Conservation (phyloP, 1,284 basidiomycete genomes). For the Moesziomyces sp. region DNA sequence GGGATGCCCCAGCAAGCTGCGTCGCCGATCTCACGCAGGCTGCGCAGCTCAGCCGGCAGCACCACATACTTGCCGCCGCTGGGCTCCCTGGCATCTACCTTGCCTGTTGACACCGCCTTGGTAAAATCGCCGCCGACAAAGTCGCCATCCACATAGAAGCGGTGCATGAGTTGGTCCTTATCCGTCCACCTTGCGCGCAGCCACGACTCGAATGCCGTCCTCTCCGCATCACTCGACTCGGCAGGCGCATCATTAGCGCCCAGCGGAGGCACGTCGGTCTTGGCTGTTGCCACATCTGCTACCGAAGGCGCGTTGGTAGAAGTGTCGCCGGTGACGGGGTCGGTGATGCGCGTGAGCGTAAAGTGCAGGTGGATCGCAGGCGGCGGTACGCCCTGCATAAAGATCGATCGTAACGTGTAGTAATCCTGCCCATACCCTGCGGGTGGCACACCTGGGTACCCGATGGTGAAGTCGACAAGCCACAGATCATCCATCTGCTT, state of each 20-base stretch:
- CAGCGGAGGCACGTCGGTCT: constrained; percentile 26
- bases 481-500: constrained; percentile 81
- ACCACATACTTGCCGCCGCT: constrained; percentile 35
- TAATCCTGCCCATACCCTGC: constrained; percentile 78
- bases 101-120: constrained; percentile 3
- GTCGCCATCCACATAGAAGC: constrained; percentile 71
- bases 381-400: constrained; percentile 82
- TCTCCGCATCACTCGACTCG: constrained; percentile 75
- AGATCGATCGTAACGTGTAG: constrained; percentile 87
- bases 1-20: constrained; percentile 45
- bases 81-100: constrained; percentile 7
- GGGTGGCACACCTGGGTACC: constrained; percentile 80
- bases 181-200: constrained; percentile 80
- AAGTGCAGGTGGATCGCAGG: constrained; percentile 82
- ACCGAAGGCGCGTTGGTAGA: constrained; percentile 11
- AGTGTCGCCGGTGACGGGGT: constrained; percentile 12
- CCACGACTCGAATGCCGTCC: constrained; percentile 83
- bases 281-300: constrained; percentile 10
- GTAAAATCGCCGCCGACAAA: constrained; percentile 54
- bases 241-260: constrained; percentile 26
- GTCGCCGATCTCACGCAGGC: constrained; percentile 48
- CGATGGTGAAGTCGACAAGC: constrained; percentile 79
- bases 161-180: constrained; percentile 81
- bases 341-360: constrained; percentile 34
- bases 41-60: constrained; percentile 44